Evolutionary conservation across 1,284 basidiomycete species (phyloP), one percentile per base, ranked within the genome.

Genomic region (Cutaneotrichosporon curvatum): DNA sequence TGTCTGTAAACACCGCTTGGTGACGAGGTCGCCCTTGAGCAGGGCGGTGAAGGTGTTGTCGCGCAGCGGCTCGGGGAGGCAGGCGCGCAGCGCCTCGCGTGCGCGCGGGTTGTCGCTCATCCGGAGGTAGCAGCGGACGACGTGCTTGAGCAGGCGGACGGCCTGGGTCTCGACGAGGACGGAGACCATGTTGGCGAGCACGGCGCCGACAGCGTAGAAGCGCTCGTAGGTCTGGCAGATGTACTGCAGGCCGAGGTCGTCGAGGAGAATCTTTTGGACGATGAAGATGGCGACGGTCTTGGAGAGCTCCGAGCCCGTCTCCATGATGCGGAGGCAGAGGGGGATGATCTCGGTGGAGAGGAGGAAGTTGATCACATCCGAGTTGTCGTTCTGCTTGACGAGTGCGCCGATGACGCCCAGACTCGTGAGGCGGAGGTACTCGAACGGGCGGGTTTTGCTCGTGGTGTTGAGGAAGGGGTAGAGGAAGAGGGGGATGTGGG

Each of bases 251-350:
- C 95, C 94, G 10, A 94, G 91, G 73, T 99, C 95, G 68, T 99
- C 95, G 45, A 98, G 79, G 18, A 99, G 78, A 59, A 99, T 98
- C 77, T 98, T 99, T 72, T 99, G 95, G 3, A 99, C 95, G 64
- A 99, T 99, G 73, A 99, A 99, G 65, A 99, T 99, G 39, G 95
- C 95, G 37, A 99, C 95, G 0, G 95, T 99, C 75, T 99, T 99
- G 55, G 85, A 90, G n/a, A 99, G 80, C 63, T 99, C 95, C 6
- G 91, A 95, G 38, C 95, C 95, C 1, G 95, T 98, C 74, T 99
- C 95, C 95, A 99, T 99, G 73, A 99, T 99, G 43, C 95, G 85
- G 42, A 99, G 80, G 68, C 95, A 99, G 49, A 99, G 84, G 20
- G 95, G 95, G 65, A 99, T 99, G 71, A 98, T 99, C 76, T 99